phyloP scores from a whole-genome alignment of 768 basidiomycete genomes.

The Amanita exitialis region DNA sequence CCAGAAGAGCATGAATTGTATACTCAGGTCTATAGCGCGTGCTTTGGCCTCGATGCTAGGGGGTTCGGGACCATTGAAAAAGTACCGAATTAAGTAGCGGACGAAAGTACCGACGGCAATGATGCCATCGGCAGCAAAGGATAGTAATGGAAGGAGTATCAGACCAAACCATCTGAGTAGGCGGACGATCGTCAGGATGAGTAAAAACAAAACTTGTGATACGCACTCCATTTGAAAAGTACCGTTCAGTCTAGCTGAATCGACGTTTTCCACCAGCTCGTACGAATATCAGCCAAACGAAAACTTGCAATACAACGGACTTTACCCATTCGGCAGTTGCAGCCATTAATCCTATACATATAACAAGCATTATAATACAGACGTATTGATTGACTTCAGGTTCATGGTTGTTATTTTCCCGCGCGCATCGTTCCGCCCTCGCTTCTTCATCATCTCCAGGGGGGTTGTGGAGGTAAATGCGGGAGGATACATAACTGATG shows the following conservation, averaged over 20 bases:
- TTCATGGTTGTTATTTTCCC: slow-evolving; percentile 32
- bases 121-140: slow-evolving; percentile 63
- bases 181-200: neutral
- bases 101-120: slow-evolving; percentile 51
- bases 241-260: slow-evolving; percentile 33
- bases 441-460: slow-evolving; percentile 35
- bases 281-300: slow-evolving; percentile 9
- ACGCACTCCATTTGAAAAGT: slow-evolving; percentile 44
- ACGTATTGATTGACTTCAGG: slow-evolving; percentile 59
- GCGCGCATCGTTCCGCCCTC: slow-evolving; percentile 32
- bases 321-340: slow-evolving; percentile 64
- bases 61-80: slow-evolving; percentile 28
- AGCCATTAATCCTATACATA: slow-evolving; percentile 54
- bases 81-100: slow-evolving; percentile 28
- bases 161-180: slow-evolving; percentile 61
- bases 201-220: neutral
- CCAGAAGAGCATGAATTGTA: slow-evolving; percentile 75
- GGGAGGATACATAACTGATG: slow-evolving; percentile 51
- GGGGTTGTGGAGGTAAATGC: slow-evolving; percentile 62
- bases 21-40: slow-evolving; percentile 66
- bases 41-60: slow-evolving; percentile 56
- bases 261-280: slow-evolving; percentile 58
- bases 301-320: neutral
- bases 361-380: slow-evolving; percentile 38
- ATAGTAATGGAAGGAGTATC: slow-evolving; percentile 60